Evolutionary conservation across 192 early-diverging fungal genomes (phyloP).

Genomic region (Coemansia sp.): DNA sequence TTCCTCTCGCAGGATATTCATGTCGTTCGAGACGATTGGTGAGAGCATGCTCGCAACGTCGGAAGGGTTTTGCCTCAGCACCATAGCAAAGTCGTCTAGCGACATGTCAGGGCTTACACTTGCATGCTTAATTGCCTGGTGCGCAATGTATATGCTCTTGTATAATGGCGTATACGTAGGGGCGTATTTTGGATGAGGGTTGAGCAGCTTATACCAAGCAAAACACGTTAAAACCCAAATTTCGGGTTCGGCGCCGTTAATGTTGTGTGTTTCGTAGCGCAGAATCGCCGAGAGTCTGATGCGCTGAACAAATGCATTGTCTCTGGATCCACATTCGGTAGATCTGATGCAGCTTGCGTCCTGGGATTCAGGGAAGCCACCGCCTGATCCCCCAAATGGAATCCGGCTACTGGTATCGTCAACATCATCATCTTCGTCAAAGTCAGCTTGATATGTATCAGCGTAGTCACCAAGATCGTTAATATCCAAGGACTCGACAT

Average conservation of each 20-base stretch:
- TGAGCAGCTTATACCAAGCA: slow-evolving; percentile 55
- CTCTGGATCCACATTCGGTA: slow-evolving; percentile 38
- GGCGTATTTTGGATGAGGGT: slow-evolving; percentile 36
- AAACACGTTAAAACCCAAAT: slow-evolving; percentile 56
- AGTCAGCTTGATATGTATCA: slow-evolving; percentile 40
- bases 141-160: slow-evolving; percentile 47
- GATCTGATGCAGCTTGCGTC: background rate
- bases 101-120: slow-evolving; percentile 9
- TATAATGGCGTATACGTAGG: slow-evolving; percentile 30
- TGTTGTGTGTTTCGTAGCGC: slow-evolving; percentile 41
- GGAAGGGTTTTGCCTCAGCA: slow-evolving; percentile 20
- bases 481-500: slow-evolving; percentile 50
- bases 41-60: slow-evolving; percentile 23
- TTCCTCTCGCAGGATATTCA: slow-evolving; percentile 33
- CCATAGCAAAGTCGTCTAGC: slow-evolving; percentile 23
- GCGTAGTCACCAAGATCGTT: slow-evolving; percentile 15
- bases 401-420: slow-evolving; percentile 18
- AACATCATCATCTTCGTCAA: slow-evolving; percentile 20
- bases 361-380: slow-evolving; percentile 6
- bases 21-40: slow-evolving; percentile 31
- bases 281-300: slow-evolving; percentile 48
- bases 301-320: slow-evolving; percentile 35
- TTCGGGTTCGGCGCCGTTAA: slow-evolving; percentile 27
- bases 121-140: slow-evolving; percentile 32
- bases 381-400: slow-evolving; percentile 6